Evolutionary conservation across 371 early-diverging fungal genomes (phyloP).

Genomic region (Mortierella sp.): DNA sequence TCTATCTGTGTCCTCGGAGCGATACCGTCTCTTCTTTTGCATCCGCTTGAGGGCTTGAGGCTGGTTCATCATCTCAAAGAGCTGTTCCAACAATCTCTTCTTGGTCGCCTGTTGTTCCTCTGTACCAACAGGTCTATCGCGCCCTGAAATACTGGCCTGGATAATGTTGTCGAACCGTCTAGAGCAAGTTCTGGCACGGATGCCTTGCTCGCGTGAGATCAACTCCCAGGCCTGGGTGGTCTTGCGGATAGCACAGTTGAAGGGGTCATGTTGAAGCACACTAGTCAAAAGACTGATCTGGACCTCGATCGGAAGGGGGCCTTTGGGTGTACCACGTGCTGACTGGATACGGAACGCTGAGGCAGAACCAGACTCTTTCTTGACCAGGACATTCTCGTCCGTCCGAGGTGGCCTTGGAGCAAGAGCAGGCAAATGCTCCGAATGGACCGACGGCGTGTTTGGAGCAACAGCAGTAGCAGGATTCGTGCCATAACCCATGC

Average conservation of each 20-base stretch:
- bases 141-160: conserved; percentile 15
- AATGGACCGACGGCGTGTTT: no score
- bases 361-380: conserved; percentile 12
- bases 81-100: conserved; percentile 8
- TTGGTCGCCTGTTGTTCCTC: conserved; percentile 15
- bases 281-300: conserved; percentile 21
- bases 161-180: conserved; percentile 19
- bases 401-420: conserved; percentile 32
- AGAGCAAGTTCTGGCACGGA: conserved; percentile 11
- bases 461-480: no score
- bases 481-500: not conserved
- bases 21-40: conserved; percentile 20
- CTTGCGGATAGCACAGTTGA: conserved; percentile 18
- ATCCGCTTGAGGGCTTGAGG: conserved; percentile 15
- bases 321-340: conserved; percentile 41
- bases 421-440: conserved; percentile 6
- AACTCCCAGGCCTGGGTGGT: conserved; percentile 22
- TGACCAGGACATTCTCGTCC: conserved; percentile 18
- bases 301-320: conserved; percentile 31
- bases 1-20: conserved; percentile 14
- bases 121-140: conserved; percentile 7
- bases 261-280: conserved; percentile 16
- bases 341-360: conserved; percentile 20
- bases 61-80: conserved; percentile 20
- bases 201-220: conserved; percentile 19